These are phyloP conservation scores for Perilla frutescens DNA, from an alignment of 257 asterid species.

Conservation along the genomic window DNA sequence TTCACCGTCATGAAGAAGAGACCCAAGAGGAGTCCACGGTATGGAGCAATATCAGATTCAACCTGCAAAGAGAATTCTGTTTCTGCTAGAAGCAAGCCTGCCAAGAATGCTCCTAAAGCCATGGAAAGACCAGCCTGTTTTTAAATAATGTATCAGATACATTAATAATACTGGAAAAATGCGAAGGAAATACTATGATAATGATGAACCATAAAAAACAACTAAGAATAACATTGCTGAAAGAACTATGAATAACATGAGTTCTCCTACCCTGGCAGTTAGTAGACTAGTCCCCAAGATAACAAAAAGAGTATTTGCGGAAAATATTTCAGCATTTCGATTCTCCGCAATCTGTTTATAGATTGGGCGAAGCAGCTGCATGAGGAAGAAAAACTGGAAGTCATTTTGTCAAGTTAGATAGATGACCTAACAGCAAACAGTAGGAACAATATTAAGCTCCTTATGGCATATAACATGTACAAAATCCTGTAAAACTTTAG, in stretches of 20 bases:
- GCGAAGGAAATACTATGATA: constrained; percentile 21
- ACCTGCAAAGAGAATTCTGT: constrained; percentile 99
- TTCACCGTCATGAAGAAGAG: constrained; percentile 99
- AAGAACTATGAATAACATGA: background rate
- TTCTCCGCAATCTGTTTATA: constrained; percentile 97
- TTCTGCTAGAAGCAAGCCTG: constrained; percentile 99
- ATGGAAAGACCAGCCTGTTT: constrained; percentile 99
- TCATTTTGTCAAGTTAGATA: constrained; percentile 16
- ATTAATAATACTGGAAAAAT: constrained; percentile 9
- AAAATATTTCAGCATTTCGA: constrained; percentile 97
- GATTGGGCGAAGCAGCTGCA: constrained; percentile 93
- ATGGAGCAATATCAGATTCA: constrained; percentile 99
- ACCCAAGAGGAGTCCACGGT: constrained; percentile 98
- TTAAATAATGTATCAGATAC: constrained; percentile 21
- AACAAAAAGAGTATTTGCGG: constrained; percentile 97
- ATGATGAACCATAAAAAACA: constrained; percentile 28
- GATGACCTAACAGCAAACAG: background rate
- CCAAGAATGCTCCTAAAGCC: constrained; percentile 99
- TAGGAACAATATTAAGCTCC: constrained; percentile 20
- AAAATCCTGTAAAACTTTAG: background rate
- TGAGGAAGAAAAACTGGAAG: constrained; percentile 32
- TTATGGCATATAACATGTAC: background rate
- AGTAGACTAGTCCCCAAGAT: constrained; percentile 96
- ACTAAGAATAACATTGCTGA: background rate
- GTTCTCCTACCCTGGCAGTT: constrained; percentile 87